Conservation (phyloP, 257 asterid species). For the Gynochthodes officinalis region DNA sequence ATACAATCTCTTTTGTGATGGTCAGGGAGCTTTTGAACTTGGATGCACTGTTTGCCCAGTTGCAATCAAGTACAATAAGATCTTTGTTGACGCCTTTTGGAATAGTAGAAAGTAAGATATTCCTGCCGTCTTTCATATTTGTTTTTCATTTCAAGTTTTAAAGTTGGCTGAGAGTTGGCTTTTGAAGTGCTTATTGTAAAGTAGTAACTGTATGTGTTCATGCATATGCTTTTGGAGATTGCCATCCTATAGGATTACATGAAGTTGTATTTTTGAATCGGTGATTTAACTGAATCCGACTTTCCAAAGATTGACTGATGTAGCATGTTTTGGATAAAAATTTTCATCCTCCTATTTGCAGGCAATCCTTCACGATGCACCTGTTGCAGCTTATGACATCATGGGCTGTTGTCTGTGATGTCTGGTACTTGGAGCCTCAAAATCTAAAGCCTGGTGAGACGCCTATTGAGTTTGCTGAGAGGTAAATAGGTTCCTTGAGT, state of each 20-base stretch:
- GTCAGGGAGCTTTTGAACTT: constrained; percentile 95
- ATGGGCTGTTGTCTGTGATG: constrained; percentile 99
- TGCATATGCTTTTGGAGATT: background rate
- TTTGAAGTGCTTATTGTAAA: constrained; percentile 5
- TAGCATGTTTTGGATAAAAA: background rate
- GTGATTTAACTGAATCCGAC: background rate
- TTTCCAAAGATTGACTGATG: background rate
- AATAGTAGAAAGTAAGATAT: constrained; percentile 74
- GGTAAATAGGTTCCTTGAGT: constrained; percentile 36
- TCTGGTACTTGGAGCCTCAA: constrained; percentile 98
- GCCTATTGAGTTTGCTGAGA: constrained; percentile 94
- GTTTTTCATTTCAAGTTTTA: background rate
- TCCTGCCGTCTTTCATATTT: background rate
- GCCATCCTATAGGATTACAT: background rate
- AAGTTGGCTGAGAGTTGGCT: background rate
- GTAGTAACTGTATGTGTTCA: background rate
- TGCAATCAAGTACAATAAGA: constrained; percentile 96
- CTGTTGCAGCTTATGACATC: constrained; percentile 98
- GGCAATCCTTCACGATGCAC: constrained; percentile 93
- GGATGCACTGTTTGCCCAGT: constrained; percentile 93
- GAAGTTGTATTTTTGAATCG: background rate
- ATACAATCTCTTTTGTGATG: constrained; percentile 24
- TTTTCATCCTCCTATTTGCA: constrained; percentile 30
- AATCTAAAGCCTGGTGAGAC: constrained; percentile 85
- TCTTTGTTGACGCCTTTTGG: constrained; percentile 98